Evolutionary conservation across 2,329 filamentous ascomycete genomes (phyloP).

Genomic region (Xylariaceae sp.): DNA sequence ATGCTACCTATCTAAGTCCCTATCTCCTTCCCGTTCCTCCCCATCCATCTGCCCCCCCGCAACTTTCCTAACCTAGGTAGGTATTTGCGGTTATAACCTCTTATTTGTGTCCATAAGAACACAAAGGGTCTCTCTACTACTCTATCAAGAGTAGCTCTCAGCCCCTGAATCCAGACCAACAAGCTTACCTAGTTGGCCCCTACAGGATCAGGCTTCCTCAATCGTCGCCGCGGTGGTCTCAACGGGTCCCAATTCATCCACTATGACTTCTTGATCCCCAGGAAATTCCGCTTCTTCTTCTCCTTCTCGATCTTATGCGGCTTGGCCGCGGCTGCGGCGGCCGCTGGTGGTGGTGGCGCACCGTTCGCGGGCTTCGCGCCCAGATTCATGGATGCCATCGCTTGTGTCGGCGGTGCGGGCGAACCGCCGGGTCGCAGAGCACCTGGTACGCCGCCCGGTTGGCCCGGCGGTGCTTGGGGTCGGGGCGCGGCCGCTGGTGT

Average conservation of each 20-base stretch:
- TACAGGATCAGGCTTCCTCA: neutral
- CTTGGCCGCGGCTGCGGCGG: conserved; percentile 30
- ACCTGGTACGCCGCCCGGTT: conserved; percentile 29
- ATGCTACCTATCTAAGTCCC: neutral
- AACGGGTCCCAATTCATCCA: neutral
- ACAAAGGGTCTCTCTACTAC: too few relatives aligned
- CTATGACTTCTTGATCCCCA: conserved; percentile 52
- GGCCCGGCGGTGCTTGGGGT: conserved; percentile 23
- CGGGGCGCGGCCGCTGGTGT: conserved; percentile 1
- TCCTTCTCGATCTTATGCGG: conserved; percentile 48
- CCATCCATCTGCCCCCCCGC: neutral
- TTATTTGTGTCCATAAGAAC: too few relatives aligned
- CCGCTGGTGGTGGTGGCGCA: conserved; percentile 20
- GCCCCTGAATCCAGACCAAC: too few relatives aligned
- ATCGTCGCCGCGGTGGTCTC: neutral
- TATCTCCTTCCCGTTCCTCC: neutral
- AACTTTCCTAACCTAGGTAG: neutral
- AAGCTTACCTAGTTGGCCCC: too few relatives aligned
- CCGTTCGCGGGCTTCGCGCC: conserved; percentile 29
- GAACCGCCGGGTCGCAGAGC: conserved; percentile 31
- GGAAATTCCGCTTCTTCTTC: conserved; percentile 57
- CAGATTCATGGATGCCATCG: conserved; percentile 53
- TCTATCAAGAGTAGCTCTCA: too few relatives aligned
- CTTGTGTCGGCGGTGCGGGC: conserved; percentile 45
- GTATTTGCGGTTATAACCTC: neutral